These are phyloP conservation scores for Guadua angustifolia DNA, from an alignment of 176 grass and related monocot species.

Conservation along the genomic window DNA sequence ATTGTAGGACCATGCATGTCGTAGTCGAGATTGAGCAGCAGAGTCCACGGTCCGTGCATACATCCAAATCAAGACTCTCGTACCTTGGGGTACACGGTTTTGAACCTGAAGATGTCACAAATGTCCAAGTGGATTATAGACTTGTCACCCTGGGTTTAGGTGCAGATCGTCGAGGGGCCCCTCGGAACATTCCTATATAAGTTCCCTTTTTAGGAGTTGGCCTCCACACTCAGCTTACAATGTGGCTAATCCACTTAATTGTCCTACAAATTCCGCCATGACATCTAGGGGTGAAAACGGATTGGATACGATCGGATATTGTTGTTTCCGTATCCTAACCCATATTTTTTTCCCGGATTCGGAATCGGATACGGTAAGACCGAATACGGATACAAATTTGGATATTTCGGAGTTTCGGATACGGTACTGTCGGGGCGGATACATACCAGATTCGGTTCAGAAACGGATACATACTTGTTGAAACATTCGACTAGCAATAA, in stretches of 20 bases:
- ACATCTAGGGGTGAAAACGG: too few relatives aligned
- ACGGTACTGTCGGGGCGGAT: too few relatives aligned
- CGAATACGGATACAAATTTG: too few relatives aligned
- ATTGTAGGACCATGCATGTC: neutral
- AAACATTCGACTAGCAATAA: too few relatives aligned
- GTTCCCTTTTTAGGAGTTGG: neutral
- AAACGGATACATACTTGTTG: too few relatives aligned
- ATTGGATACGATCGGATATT: too few relatives aligned
- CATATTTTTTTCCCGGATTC: too few relatives aligned
- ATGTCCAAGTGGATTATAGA: neutral
- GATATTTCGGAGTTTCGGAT: too few relatives aligned
- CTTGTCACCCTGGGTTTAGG: neutral
- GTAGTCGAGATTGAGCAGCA: neutral
- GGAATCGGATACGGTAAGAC: too few relatives aligned
- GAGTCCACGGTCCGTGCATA: neutral
- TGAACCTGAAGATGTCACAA: neutral
- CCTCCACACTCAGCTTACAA: neutral
- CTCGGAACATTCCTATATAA: neutral
- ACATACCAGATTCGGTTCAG: too few relatives aligned
- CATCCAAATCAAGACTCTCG: neutral
- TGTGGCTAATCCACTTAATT: neutral
- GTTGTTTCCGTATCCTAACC: too few relatives aligned
- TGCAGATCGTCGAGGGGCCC: neutral
- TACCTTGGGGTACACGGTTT: neutral
- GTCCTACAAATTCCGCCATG: neutral